A percentile compares a stretch with the other conserved stretches of the same genome.
These are phyloP conservation scores for Pichia sp. DNA, from an alignment of 1,139 yeast species.

Conservation along the genomic window DNA sequence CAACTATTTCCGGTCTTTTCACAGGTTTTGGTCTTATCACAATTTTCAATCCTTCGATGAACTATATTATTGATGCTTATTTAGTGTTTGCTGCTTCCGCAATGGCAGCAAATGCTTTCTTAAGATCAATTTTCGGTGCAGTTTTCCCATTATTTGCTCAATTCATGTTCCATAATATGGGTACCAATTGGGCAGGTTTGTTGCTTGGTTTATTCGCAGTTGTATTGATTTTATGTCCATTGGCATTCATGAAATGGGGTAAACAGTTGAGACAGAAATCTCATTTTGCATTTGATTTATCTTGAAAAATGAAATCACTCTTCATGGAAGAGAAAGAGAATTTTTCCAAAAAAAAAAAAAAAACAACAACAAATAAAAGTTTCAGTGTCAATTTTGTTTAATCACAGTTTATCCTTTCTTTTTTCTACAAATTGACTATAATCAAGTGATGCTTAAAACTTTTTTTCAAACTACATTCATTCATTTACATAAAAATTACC, in stretches of 20 bases:
- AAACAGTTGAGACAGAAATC: conserved; percentile 51
- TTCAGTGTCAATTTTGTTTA: too few relatives aligned
- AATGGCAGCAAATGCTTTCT: conserved; percentile 76
- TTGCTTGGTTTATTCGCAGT: conserved; percentile 63
- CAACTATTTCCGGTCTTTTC: conserved; percentile 63
- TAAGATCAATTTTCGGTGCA: conserved; percentile 61
- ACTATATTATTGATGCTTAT: conserved; percentile 76
- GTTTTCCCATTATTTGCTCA: conserved; percentile 74
- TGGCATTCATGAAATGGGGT: conserved; percentile 62
- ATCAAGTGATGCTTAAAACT: too few relatives aligned
- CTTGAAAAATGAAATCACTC: too few relatives aligned
- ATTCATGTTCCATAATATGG: conserved; percentile 68
- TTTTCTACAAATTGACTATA: too few relatives aligned
- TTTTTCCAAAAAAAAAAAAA: too few relatives aligned
- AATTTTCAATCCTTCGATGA: conserved; percentile 70
- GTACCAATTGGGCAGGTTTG: conserved; percentile 78
- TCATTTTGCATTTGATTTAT: conserved; percentile 49
- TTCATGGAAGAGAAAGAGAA: too few relatives aligned
- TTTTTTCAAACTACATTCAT: background rate
- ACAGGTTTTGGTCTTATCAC: conserved; percentile 71
- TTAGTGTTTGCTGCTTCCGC: conserved; percentile 82
- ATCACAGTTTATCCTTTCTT: too few relatives aligned
- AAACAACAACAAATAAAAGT: too few relatives aligned
- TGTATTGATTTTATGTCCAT: conserved; percentile 66
- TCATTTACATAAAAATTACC: background rate